Conservation (phyloP, 768 basidiomycete species). For the Auriculariales sp. region DNA sequence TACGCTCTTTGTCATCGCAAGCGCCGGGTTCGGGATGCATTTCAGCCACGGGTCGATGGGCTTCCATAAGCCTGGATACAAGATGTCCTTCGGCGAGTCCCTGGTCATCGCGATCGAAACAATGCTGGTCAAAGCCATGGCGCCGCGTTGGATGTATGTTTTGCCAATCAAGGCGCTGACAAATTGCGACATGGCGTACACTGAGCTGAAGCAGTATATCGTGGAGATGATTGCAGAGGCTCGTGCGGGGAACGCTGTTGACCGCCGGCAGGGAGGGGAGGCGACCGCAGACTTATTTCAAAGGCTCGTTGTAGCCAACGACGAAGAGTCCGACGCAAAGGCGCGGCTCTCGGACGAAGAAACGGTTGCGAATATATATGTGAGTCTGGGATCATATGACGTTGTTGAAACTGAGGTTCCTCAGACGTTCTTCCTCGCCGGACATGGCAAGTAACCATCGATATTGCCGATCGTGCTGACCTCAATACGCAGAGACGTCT, state of each 20-base stretch:
- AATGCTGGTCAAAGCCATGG: constrained; percentile 14
- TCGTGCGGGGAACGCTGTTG: constrained; percentile 9
- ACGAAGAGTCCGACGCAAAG: constrained; percentile 12
- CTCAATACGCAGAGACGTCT: constrained; percentile 25
- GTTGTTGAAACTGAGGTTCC: background rate
- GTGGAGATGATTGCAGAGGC: constrained; percentile 25
- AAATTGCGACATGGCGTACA: constrained; percentile 18
- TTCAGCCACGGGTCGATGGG: constrained; percentile 17
- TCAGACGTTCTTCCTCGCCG: constrained; percentile 32
- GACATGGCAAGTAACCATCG: constrained; percentile 23
- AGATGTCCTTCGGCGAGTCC: constrained; percentile 16
- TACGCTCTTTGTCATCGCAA: constrained; percentile 19
- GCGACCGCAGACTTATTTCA: constrained; percentile 25
- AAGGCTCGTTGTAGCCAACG: constrained; percentile 34
- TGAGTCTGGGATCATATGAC: constrained; percentile 12
- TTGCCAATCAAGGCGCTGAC: constrained; percentile 16
- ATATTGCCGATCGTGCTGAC: background rate
- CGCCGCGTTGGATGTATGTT: constrained; percentile 3
- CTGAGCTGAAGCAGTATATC: constrained; percentile 25
- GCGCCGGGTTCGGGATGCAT: constrained; percentile 27
- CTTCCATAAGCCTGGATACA: constrained; percentile 15
- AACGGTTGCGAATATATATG: constrained; percentile 33
- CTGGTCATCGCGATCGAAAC: constrained; percentile 15
- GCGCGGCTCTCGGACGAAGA: constrained; percentile 28
- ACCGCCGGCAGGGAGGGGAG: background rate